These are phyloP conservation scores for Barbatosphaeria neglecta DNA, from an alignment of 495 filamentous ascomycete species.

Conservation along the genomic window DNA sequence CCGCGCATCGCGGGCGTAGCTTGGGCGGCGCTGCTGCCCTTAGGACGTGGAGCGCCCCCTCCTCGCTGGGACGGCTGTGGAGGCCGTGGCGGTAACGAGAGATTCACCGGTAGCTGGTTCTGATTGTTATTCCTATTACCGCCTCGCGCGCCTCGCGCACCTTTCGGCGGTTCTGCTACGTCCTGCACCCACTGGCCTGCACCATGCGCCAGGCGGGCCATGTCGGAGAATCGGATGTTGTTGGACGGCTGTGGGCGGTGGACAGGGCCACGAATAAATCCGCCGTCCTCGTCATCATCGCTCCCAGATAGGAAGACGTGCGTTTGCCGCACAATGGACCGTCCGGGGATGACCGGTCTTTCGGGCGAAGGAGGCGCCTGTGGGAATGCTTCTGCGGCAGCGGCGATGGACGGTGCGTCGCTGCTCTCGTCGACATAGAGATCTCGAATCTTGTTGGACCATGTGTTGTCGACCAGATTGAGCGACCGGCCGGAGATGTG, in stretches of 20 bases:
- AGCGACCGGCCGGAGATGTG: background rate
- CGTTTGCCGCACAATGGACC: conserved; percentile 20
- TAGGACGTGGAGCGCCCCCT: too few species aligned
- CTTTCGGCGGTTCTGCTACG: background rate
- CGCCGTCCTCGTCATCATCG: conserved; percentile 31
- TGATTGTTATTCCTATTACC: too few species aligned
- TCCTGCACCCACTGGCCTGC: background rate
- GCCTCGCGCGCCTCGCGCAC: background rate
- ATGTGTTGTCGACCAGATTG: conserved; percentile 13
- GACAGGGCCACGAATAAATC: conserved; percentile 24
- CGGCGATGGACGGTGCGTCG: conserved; percentile 16
- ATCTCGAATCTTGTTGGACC: conserved; percentile 20
- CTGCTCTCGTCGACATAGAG: conserved; percentile 24
- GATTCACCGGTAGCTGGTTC: background rate
- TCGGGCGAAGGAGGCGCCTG: background rate
- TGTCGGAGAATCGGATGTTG: conserved; percentile 19
- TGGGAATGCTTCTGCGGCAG: conserved; percentile 1
- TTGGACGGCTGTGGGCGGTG: conserved; percentile 8
- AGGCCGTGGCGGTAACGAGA: background rate
- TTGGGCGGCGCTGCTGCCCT: too few species aligned
- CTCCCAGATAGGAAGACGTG: conserved; percentile 29
- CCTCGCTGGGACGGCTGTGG: background rate
- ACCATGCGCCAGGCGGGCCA: background rate
- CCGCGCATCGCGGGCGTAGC: background rate
- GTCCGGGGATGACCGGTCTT: conserved; percentile 20